Conservation (phyloP, 2,329 filamentous ascomycete genomes). For the Colletotrichum agaves region DNA sequence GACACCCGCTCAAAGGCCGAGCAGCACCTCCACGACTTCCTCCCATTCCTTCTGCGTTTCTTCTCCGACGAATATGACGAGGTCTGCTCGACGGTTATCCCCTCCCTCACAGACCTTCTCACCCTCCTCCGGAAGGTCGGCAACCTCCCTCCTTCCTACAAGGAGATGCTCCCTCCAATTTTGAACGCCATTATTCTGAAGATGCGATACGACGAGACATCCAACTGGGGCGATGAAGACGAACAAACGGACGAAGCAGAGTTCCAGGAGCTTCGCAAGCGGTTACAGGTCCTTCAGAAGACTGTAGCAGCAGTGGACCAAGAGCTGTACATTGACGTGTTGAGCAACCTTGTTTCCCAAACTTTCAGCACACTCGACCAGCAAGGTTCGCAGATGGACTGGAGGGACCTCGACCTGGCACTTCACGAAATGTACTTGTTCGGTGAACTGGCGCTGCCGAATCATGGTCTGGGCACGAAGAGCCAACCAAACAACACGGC, state of each 20-base stretch:
- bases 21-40: constrained; percentile 82
- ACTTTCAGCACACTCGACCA: constrained; percentile 86
- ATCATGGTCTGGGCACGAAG: constrained; percentile 87
- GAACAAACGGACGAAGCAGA: constrained; percentile 97
- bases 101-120: constrained; percentile 90
- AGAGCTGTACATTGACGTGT: constrained; percentile 84
- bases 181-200: constrained; percentile 92
- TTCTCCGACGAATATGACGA: constrained; percentile 99
- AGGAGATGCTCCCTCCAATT: constrained; percentile 86
- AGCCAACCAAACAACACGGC: constrained; percentile 82
- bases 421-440: constrained; percentile 96
- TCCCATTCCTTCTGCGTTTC: constrained; percentile 89
- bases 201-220: constrained; percentile 97
- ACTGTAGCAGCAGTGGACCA: constrained; percentile 92
- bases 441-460: constrained; percentile 91
- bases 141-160: constrained; percentile 77
- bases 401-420: constrained; percentile 94
- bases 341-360: constrained; percentile 87
- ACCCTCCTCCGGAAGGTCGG: constrained; percentile 86
- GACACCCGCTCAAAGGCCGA: constrained; percentile 80
- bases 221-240: constrained; percentile 91
- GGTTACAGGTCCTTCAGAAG: constrained; percentile 90
- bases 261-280: constrained; percentile 92
- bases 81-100: constrained; percentile 95
- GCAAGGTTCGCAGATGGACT: constrained; percentile 81